These are phyloP conservation scores for Betula pendula DNA, from an alignment of 306 rosid species.

Conservation along the genomic window DNA sequence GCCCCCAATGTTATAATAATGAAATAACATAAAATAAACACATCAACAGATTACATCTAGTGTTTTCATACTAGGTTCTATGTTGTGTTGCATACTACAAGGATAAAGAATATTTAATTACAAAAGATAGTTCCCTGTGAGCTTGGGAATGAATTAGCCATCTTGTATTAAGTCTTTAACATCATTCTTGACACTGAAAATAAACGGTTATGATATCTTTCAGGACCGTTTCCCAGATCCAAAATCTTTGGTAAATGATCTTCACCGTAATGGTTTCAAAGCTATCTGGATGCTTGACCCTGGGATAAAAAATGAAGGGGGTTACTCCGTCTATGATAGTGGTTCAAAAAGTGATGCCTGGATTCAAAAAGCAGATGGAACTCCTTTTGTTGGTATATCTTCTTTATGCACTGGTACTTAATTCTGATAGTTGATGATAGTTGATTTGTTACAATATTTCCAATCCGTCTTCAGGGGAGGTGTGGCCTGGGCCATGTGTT, in stretches of 20 bases:
- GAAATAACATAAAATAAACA: no score
- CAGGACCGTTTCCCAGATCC: slow-evolving; percentile 83
- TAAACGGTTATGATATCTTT: slow-evolving; percentile 29
- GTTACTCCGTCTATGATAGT: slow-evolving; percentile 74
- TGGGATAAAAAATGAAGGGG: slow-evolving; percentile 80
- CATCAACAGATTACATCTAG: neutral
- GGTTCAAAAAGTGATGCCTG: slow-evolving; percentile 74
- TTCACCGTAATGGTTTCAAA: slow-evolving; percentile 72
- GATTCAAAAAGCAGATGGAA: slow-evolving; percentile 75
- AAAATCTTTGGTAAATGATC: slow-evolving; percentile 57
- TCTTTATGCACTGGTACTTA: slow-evolving; percentile 7
- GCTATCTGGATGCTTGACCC: slow-evolving; percentile 98
- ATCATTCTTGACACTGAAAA: slow-evolving; percentile 15
- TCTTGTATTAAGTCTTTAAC: slow-evolving; percentile 8
- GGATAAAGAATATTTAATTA: neutral
- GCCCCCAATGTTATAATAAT: no score
- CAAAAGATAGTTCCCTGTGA: slow-evolving; percentile 14
- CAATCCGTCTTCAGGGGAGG: slow-evolving; percentile 56
- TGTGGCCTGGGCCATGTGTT: slow-evolving; percentile 95
- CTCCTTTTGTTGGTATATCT: slow-evolving; percentile 59
- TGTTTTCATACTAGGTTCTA: neutral
- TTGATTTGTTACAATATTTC: slow-evolving; percentile 16
- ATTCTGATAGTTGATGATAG: slow-evolving; percentile 9
- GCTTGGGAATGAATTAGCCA: slow-evolving; percentile 17
- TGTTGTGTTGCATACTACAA: neutral